phyloP scores from a whole-genome alignment of 202 grass and related monocot genomes.

The Brachypodium distachyon region DNA sequence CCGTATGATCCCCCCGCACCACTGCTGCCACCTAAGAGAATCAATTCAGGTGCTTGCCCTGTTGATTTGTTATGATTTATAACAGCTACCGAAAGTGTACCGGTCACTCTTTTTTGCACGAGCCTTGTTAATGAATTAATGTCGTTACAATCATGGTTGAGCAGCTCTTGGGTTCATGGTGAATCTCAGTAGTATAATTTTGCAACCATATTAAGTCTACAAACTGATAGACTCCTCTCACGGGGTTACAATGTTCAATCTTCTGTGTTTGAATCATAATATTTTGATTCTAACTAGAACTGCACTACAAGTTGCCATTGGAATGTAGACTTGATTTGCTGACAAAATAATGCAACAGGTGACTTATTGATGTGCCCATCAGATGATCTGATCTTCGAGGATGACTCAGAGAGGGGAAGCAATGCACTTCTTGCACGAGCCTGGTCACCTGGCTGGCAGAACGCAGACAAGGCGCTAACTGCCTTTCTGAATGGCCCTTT shows the following conservation, averaged over 20 bases:
- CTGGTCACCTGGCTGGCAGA: slow-evolving; percentile 93
- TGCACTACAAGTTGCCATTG: neutral
- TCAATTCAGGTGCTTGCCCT: slow-evolving; percentile 54
- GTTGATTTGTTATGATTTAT: neutral
- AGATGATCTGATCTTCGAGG: slow-evolving; percentile 78
- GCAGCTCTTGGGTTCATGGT: neutral
- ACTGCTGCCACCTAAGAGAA: slow-evolving; percentile 77
- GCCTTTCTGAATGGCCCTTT: slow-evolving; percentile 78
- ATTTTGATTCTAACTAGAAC: neutral
- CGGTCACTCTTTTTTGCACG: too few species aligned
- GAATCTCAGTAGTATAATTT: neutral
- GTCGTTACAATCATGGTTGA: too few species aligned
- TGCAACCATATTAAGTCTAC: neutral
- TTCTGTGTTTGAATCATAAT: neutral
- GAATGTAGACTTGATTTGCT: neutral
- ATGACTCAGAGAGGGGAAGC: slow-evolving; percentile 86
- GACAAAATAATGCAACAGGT: slow-evolving; percentile 32
- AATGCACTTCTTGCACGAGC: slow-evolving; percentile 91
- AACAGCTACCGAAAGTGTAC: neutral
- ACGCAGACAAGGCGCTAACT: slow-evolving; percentile 55
- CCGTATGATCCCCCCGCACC: slow-evolving; percentile 66
- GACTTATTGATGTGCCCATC: slow-evolving; percentile 62
- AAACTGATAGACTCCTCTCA: neutral
- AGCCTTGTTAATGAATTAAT: too few species aligned
- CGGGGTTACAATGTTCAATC: neutral